These are phyloP conservation scores for Thraustochytrium striatum DNA, from an alignment of 352 stramenopile species.

Conservation along the genomic window DNA sequence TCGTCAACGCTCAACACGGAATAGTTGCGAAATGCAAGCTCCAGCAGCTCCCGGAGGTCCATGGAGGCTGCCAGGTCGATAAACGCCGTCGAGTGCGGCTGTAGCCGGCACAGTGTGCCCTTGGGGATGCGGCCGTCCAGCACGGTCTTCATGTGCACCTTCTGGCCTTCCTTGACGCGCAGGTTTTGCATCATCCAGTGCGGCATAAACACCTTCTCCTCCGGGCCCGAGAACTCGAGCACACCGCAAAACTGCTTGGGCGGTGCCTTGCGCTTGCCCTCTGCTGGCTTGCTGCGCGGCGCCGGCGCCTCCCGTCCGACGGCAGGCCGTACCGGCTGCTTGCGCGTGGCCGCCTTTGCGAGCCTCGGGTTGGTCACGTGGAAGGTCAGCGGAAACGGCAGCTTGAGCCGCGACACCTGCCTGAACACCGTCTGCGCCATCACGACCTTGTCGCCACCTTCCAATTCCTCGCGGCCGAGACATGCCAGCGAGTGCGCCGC, in stretches of 20 bases:
- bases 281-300: background rate
- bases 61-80: constrained; percentile 47
- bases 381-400: constrained; percentile 50
- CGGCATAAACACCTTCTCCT: constrained; percentile 48
- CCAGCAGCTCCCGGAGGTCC: constrained; percentile 45
- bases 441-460: constrained; percentile 41
- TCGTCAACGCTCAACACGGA: constrained; percentile 28
- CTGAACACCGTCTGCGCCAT: constrained; percentile 42
- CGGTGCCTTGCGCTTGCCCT: background rate
- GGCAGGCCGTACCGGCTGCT: background rate
- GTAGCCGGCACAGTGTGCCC: constrained; percentile 32
- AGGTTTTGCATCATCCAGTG: constrained; percentile 51
- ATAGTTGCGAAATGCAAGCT: constrained; percentile 45
- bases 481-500: background rate
- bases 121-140: background rate
- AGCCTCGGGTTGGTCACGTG: constrained; percentile 26
- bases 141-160: background rate
- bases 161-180: constrained; percentile 32
- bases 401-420: constrained; percentile 30
- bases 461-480: background rate
- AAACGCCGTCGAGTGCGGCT: constrained; percentile 50
- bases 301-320: background rate
- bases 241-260: constrained; percentile 49
- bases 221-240: constrained; percentile 39
- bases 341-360: background rate